Evolutionary conservation across 139 green algal genomes (phyloP).

Genomic region (Ostreobium quekettii): DNA sequence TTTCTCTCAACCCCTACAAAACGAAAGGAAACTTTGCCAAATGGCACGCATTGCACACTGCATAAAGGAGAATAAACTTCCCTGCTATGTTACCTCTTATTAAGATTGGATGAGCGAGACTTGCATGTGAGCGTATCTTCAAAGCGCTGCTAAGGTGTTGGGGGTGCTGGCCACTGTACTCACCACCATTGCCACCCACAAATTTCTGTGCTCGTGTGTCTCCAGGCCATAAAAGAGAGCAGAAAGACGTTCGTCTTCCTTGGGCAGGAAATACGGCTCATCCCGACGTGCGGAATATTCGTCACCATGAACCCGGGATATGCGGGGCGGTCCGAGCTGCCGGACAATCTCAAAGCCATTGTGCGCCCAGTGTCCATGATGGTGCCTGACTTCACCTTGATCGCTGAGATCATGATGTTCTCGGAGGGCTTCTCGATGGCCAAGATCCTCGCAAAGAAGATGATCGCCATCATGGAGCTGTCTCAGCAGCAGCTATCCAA

Average conservation of each 20-base stretch:
- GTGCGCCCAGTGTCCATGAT: slow-evolving; percentile 81
- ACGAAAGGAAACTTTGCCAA: no score
- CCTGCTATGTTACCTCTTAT: no score
- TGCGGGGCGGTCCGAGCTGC: slow-evolving; percentile 51
- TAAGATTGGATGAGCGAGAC: no score
- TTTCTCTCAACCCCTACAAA: no score
- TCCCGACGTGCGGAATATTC: slow-evolving; percentile 72
- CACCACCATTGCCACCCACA: no score
- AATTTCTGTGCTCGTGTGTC: background rate
- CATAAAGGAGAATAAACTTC: no score
- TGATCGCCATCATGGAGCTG: slow-evolving; percentile 83
- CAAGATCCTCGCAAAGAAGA: slow-evolving; percentile 75
- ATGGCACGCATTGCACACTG: no score
- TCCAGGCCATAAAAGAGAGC: slow-evolving; percentile 72
- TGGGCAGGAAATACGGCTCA: slow-evolving; percentile 70
- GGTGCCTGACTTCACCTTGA: slow-evolving; percentile 82
- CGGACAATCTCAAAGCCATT: slow-evolving; percentile 67
- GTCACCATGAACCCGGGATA: slow-evolving; percentile 88
- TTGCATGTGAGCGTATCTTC: no score
- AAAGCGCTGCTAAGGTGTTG: no score
- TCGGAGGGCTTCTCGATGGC: slow-evolving; percentile 68
- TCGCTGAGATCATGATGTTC: slow-evolving; percentile 87
- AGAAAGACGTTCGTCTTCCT: slow-evolving; percentile 64
- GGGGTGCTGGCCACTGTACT: no score
- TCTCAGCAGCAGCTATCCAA: slow-evolving; percentile 78